Evolutionary conservation across 176 grass and related monocot species (phyloP).

Genomic region (Juncus effusus): DNA sequence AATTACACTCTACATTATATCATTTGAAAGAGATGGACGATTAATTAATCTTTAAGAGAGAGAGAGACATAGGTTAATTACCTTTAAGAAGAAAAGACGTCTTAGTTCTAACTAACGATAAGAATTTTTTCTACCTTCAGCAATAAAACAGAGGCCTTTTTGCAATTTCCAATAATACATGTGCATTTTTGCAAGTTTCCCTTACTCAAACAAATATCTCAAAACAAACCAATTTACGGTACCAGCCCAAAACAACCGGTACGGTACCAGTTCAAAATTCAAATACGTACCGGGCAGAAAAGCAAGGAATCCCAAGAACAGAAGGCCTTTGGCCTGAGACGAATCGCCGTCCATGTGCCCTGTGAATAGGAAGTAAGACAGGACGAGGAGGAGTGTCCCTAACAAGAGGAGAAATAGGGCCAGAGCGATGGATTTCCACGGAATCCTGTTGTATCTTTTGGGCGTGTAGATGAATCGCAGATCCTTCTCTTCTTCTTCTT

Average conservation of each 20-base stretch:
- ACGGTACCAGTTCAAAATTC: not conserved
- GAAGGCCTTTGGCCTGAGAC: slow-evolving; percentile 72
- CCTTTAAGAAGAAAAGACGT: no score
- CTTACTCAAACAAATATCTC: no score
- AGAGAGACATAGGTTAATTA: no score
- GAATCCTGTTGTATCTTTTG: slow-evolving; percentile 59
- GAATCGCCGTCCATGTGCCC: slow-evolving; percentile 87
- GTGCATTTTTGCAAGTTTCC: no score
- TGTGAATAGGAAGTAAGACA: slow-evolving; percentile 76
- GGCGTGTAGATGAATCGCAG: slow-evolving; percentile 75
- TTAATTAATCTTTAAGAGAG: no score
- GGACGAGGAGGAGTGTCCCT: slow-evolving; percentile 56
- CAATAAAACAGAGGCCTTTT: no score
- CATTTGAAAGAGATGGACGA: no score
- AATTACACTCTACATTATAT: no score
- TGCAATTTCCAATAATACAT: no score
- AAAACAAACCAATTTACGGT: not conserved
- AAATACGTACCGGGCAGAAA: slow-evolving; percentile 85
- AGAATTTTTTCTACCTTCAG: no score
- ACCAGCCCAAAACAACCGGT: not conserved
- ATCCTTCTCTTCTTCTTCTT: slow-evolving; percentile 37
- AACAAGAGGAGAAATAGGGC: slow-evolving; percentile 76
- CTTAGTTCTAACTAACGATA: no score
- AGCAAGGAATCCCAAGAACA: slow-evolving; percentile 74
- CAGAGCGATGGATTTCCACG: slow-evolving; percentile 83